Conservation (phyloP, 2,329 filamentous ascomycete species). For the Claviceps citrina region DNA sequence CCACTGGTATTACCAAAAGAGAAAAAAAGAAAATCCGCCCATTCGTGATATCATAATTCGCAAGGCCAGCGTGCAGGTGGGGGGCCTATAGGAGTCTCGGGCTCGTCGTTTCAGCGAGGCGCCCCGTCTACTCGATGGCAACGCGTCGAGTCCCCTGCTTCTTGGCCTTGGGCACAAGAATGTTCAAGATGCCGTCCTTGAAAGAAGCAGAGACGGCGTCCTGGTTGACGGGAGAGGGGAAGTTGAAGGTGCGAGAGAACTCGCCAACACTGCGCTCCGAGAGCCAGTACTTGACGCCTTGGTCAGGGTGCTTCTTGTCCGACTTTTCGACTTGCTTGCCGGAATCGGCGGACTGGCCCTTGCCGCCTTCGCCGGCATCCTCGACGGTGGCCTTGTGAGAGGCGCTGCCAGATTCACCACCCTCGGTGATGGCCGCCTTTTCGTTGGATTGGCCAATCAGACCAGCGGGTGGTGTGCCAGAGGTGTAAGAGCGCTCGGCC, state of each 20-base stretch:
- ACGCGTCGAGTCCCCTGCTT: slow-evolving; percentile 15
- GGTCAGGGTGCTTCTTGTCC: slow-evolving; percentile 15
- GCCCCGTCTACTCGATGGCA: slow-evolving; percentile 10
- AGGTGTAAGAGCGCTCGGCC: slow-evolving; percentile 40
- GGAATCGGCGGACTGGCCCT: slow-evolving; percentile 8
- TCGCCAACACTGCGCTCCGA: slow-evolving; percentile 46
- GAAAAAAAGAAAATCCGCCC: neutral
- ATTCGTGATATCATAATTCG: neutral
- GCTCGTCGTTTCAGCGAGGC: neutral
- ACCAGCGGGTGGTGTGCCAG: slow-evolving; percentile 30
- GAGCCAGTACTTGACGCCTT: slow-evolving; percentile 47
- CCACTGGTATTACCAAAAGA: no score
- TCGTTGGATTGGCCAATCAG: slow-evolving; percentile 24
- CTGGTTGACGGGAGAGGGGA: slow-evolving; percentile 45
- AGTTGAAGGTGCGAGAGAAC: slow-evolving; percentile 50
- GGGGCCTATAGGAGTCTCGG: no score
- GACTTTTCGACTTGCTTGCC: slow-evolving; percentile 11
- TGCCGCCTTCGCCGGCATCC: slow-evolving; percentile 25
- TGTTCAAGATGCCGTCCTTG: slow-evolving; percentile 45
- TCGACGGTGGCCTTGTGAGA: slow-evolving; percentile 44
- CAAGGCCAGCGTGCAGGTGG: no score
- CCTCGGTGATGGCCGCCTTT: slow-evolving; percentile 23
- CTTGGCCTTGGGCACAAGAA: slow-evolving; percentile 35
- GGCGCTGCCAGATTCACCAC: slow-evolving; percentile 11
- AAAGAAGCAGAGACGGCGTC: slow-evolving; percentile 43